Evolutionary conservation across 805 yeast genomes (phyloP), one percentile per base, ranked within the genome.

Genomic region (Candida piceae): DNA sequence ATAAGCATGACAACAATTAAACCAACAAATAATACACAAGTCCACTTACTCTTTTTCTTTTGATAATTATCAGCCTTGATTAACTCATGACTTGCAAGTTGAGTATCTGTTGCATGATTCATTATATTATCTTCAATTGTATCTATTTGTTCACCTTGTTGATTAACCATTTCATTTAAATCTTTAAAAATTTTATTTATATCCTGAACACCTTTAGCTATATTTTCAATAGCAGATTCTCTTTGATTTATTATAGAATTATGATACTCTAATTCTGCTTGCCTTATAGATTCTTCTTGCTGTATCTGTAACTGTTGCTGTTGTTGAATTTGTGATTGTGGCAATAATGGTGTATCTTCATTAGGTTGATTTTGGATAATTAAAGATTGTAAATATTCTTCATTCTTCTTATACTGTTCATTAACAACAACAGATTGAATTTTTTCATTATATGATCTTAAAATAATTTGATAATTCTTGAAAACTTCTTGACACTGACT

Each of bases 141-240:
- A 52, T 87, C 95, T 13, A 89, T 70, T 47, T 84, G 88, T 21
- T 74, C 79, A 5, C 95, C 96, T 56, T 89, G 97, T 57, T 86
- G 89, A 35, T 72, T 67, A 2, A 89, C 93, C 49, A 89, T 63
- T 26, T 76, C 72, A 12, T 88, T 87, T 39, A 89, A 60, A 50
- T 88, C 95, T 46, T 78, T 78, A 57, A 87, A 88, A 4, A 89
- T 88, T 8, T 87, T 71, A 57, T 89, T 88, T 29, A 89, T 85
- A 46, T 89, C 96, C 36, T 70, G 74, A 9, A 88, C 86, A 0
- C 95, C 95, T 29, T 76, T 76, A 29, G 82, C 79, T 7, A 88
- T 80, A 42, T 76, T 78, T 21, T 69, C 66, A 22, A 89, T 83
- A 43, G 86, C 93, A 17, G 74, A 63, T 36, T 83, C 80, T 38